These are phyloP conservation scores for Dentipellis sp. DNA, from an alignment of 768 basidiomycete species.

Conservation along the genomic window DNA sequence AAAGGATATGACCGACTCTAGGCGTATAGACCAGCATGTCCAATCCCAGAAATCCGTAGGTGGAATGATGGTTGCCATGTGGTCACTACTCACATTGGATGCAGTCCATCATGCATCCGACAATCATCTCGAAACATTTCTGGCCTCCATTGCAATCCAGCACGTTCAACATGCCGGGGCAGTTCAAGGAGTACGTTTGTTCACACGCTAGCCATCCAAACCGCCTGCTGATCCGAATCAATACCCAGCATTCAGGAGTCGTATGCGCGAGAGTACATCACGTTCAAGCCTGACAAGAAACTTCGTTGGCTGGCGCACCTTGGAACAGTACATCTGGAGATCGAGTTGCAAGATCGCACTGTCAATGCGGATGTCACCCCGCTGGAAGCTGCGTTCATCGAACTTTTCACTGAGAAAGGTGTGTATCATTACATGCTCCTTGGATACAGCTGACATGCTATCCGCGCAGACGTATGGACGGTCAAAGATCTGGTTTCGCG, in stretches of 20 bases:
- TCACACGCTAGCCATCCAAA: not conserved
- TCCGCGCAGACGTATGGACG: constrained; percentile 52
- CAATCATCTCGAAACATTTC: constrained; percentile 88
- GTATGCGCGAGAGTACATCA: constrained; percentile 70
- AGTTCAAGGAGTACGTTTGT: constrained; percentile 65
- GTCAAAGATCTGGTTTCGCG: constrained; percentile 56
- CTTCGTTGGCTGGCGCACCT: constrained; percentile 86
- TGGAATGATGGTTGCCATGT: not conserved
- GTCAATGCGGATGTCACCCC: constrained; percentile 73
- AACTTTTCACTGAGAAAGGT: constrained; percentile 71
- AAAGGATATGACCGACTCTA: constrained; percentile 93
- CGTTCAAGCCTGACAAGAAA: constrained; percentile 88
- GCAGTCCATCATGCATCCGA: constrained; percentile 73
- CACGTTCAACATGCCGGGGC: constrained; percentile 74
- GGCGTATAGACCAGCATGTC: constrained; percentile 80
- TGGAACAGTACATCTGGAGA: constrained; percentile 71
- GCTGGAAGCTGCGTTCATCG: constrained; percentile 85
- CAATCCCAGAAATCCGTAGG: constrained; percentile 64
- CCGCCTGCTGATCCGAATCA: not conserved
- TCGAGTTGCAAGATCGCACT: constrained; percentile 76
- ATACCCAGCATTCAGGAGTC: constrained; percentile 53
- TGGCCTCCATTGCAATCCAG: constrained; percentile 84
- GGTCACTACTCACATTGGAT: not conserved
- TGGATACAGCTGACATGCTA: not conserved
- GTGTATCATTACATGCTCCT: constrained; percentile 16